Percentiles rank a stretch among this genome's conserved stretches.
Conservation (phyloP, 1,139 yeast genomes). For the Sugiyamaella novakii region DNA sequence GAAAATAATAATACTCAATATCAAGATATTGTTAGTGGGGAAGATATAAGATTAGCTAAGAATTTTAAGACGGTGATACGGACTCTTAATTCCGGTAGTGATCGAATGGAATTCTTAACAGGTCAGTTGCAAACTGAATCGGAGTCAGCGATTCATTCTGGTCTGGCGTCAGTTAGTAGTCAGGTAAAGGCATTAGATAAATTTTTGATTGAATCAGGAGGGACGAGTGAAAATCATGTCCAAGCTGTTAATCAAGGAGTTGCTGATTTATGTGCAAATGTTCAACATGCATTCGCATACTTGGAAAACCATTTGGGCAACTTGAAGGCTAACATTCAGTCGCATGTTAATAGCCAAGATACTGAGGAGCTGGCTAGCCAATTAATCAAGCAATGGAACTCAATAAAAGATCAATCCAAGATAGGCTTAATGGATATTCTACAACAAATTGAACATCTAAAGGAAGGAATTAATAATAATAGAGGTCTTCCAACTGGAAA, state of each 20-base stretch:
- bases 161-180: conserved; percentile 8
- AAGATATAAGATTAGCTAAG: conserved; percentile 4
- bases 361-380: conserved; percentile 4
- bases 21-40: neutral
- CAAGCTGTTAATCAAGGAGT: conserved; percentile 13
- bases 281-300: conserved; percentile 19
- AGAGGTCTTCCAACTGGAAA: conserved; percentile 17
- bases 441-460: neutral
- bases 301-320: conserved; percentile 20
- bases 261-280: conserved; percentile 15
- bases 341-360: conserved; percentile 3
- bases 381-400: conserved; percentile 15
- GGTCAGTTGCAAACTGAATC: conserved; percentile 10
- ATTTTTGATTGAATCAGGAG: conserved; percentile 11
- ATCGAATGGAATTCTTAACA: conserved; percentile 7
- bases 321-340: conserved; percentile 14
- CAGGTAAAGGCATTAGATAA: conserved; percentile 9
- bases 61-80: conserved; percentile 12
- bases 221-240: conserved; percentile 3
- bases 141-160: conserved; percentile 14
- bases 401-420: conserved; percentile 11
- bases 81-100: conserved; percentile 6
- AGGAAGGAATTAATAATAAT: conserved; percentile 1
- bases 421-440: neutral
- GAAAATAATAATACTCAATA: neutral